phyloP scores from a whole-genome alignment of 1,284 basidiomycete genomes.

The Rhodofomes roseus region DNA sequence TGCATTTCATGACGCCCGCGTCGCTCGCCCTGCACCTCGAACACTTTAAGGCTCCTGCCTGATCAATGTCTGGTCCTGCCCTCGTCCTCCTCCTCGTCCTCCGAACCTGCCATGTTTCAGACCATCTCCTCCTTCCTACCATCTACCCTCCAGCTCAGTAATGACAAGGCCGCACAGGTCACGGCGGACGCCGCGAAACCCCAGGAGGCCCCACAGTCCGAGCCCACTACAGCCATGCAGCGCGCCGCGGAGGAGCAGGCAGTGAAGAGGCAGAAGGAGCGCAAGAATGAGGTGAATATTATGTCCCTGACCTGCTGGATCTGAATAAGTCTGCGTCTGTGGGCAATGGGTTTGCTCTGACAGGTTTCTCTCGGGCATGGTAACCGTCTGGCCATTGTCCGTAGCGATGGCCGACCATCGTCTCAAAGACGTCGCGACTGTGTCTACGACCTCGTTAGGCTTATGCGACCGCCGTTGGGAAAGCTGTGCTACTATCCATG shows the following conservation, averaged over 20 bases:
- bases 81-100: neutral
- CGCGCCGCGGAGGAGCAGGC: slow-evolving; percentile 25
- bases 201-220: slow-evolving; percentile 13
- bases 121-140: slow-evolving; percentile 59
- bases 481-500: too few relatives aligned
- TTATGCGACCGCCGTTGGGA: too few relatives aligned
- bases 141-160: slow-evolving; percentile 41
- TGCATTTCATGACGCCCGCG: neutral
- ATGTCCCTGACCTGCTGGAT: neutral
- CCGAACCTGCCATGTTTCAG: slow-evolving; percentile 53
- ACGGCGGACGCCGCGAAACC: slow-evolving; percentile 11
- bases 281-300: slow-evolving; percentile 51
- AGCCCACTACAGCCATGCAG: slow-evolving; percentile 19
- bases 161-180: slow-evolving; percentile 24
- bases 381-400: neutral
- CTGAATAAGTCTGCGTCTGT: too few relatives aligned
- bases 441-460: too few relatives aligned
- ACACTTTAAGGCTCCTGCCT: neutral
- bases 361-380: neutral
- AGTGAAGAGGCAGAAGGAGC: slow-evolving; percentile 44
- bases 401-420: neutral
- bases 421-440: too few relatives aligned
- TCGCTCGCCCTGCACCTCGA: neutral
- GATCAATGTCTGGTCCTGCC: neutral
- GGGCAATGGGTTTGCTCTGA: neutral